phyloP scores from a whole-genome alignment of 768 basidiomycete genomes.

The Amanita subjunquillea region DNA sequence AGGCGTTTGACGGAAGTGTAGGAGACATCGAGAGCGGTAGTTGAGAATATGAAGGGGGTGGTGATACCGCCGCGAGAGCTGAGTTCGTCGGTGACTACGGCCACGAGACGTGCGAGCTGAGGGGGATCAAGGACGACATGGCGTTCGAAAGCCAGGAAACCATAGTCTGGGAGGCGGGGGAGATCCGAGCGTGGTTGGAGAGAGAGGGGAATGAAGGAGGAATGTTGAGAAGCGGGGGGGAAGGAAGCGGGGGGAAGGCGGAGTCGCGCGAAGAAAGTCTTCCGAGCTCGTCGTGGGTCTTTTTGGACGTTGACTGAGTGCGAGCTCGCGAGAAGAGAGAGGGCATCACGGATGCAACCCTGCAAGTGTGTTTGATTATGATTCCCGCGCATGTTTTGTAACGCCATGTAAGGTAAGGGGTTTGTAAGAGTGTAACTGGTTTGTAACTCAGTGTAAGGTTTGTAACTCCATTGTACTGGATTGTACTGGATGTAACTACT shows the following conservation, averaged over 20 bases:
- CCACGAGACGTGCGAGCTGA: slow-evolving; percentile 63
- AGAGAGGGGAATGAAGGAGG: slow-evolving; percentile 41
- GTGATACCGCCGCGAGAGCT: slow-evolving; percentile 67
- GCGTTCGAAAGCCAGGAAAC: slow-evolving; percentile 63
- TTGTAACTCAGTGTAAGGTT: too few relatives aligned
- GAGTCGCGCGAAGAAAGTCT: slow-evolving; percentile 39
- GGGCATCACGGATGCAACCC: slow-evolving; percentile 41
- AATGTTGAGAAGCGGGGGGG: slow-evolving; percentile 34
- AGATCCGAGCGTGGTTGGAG: slow-evolving; percentile 33
- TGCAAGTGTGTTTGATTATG: too few relatives aligned
- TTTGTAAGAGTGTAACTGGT: too few relatives aligned
- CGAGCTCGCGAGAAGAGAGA: slow-evolving; percentile 66
- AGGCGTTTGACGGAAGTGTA: slow-evolving; percentile 65
- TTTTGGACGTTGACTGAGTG: slow-evolving; percentile 36
- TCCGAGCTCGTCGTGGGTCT: slow-evolving; percentile 54
- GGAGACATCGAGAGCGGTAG: slow-evolving; percentile 77
- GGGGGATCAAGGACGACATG: slow-evolving; percentile 73
- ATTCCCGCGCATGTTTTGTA: slow-evolving; percentile 13
- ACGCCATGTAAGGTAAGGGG: too few relatives aligned
- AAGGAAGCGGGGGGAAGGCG: slow-evolving; percentile 10
- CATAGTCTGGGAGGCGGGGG: slow-evolving; percentile 42
- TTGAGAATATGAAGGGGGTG: slow-evolving; percentile 88
- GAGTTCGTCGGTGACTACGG: slow-evolving; percentile 60
- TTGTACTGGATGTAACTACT: too few relatives aligned
- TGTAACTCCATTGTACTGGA: too few relatives aligned